Evolutionary conservation across 768 basidiomycete genomes (phyloP), one percentile per base, ranked within the genome.

Genomic region (Termitomyces sp.): DNA sequence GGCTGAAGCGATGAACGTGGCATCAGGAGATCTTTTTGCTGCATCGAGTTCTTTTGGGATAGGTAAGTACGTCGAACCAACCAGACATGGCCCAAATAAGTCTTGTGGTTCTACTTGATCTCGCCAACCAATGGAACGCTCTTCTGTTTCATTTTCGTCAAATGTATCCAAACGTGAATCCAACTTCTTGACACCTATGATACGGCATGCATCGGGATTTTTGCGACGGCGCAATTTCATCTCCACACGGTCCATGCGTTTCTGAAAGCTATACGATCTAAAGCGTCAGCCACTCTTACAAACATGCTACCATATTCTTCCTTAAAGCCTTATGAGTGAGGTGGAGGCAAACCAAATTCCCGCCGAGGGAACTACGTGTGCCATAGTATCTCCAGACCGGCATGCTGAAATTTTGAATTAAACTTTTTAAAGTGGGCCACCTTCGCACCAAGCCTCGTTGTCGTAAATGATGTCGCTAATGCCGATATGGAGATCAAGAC

Each of bases 171-270:
- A 3, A 12, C 2, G 0, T 8, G 36, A 46, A 56, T 48, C 20
- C 3, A 55, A 55, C 2, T 16, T 3, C 8, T 4, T 9, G 7
- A 18, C 27, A 22, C 30, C 16, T 12, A 22, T 30, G 16, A 59
- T 55, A 3, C n/a, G 53, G 22, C 54, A 59, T 6, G 34, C 47
- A 15, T 58, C 58, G 22, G 54, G 58, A 20, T 54, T 58, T 16
- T 31, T 39, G n/a, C 53, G 44, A 41, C 53, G 46, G 9, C 50
- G 57, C 33, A 53, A 33, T 34, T 48, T 54, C 52, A 54, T 42
- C 27, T 54, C 54, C 7, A 45, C 37, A 39, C 41, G 54, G 41
- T 44, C 54, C 45, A 33, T 45, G 30, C 54, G 54, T 11, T 46
- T 44, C 18, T 5, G 2, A 11, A 55, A 46, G 16, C 31, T 31